Evolutionary conservation across 768 basidiomycete genomes (phyloP), one percentile per base, ranked within the genome.

Genomic region (Boletales sp.): DNA sequence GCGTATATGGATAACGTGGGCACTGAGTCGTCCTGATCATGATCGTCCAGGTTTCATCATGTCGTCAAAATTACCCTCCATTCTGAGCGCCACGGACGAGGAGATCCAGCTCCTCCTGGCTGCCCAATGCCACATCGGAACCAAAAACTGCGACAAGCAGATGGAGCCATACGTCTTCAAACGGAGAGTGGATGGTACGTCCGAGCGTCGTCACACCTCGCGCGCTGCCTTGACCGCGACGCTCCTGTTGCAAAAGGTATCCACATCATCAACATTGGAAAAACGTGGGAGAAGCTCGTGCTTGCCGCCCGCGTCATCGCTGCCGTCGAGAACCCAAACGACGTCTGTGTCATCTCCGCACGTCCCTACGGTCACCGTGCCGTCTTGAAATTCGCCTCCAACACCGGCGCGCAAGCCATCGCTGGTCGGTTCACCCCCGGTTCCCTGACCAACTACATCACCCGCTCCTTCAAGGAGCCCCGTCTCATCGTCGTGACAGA

Each of bases 231-330:
- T 48, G 46, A 64, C 48, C 17, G n/a, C n/a, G n/a, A n/a, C n/a
- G n/a, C n/a, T n/a, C 28, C 33, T 44, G 53, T 42, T 34, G 4
- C 41, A 19, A 71, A 71, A 96, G 94, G 94, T 59, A 91, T 97
- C 72, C 87, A 99, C 77, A 76, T 99, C 67, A 73, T 97, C 64
- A 96, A 98, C 84, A 88, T 98, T 60, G 96, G 96, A 67, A 99
- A 98, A 83, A 99, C 95, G 58, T 98, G 94, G 94, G 95, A 97
- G 75, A 99, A 99, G 74, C 83, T 99, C 58, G 94, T 98, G 57
- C 81, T 99, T 63, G 96, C 96, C 52, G 96, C 96, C 56, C 92
- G 96, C 70, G 82, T 98, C 65, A 94, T 98, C 63, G 94, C 94
- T 61, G 88, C 94, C 48, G 86, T 97, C 65, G 94, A 97, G 73